Percentiles rank a stretch among this genome's conserved stretches.
Evolutionary conservation across 2,329 filamentous ascomycete genomes (phyloP).

Genomic region (Penicillium sp.): DNA sequence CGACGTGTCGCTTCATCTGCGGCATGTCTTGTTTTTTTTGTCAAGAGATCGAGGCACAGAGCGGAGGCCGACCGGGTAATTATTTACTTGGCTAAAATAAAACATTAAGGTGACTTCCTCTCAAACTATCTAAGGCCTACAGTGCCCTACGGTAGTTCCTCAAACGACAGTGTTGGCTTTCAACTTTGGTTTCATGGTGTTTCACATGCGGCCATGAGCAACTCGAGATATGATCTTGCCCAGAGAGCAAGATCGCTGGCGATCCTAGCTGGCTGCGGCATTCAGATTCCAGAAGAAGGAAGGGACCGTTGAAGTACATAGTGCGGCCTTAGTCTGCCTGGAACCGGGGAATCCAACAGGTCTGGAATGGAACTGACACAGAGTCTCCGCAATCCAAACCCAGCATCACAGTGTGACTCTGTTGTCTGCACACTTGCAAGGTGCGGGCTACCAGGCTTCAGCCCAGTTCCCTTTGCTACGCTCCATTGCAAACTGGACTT

Average conservation of each 20-base stretch:
- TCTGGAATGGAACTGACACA: conserved; percentile 5
- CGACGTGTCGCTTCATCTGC: conserved; percentile 21
- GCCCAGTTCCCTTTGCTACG: not conserved
- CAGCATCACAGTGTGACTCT: conserved; percentile 4
- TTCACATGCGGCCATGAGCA: not conserved
- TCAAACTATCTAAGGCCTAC: not conserved
- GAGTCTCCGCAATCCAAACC: conserved; percentile 9
- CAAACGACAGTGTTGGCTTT: not conserved
- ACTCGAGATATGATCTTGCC: not conserved
- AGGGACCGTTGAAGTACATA: not conserved
- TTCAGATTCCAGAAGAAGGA: not conserved
- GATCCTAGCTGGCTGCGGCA: not conserved
- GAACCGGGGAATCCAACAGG: not conserved
- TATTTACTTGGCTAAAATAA: not conserved
- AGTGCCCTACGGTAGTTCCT: not conserved
- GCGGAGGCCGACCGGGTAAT: not conserved
- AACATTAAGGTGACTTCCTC: not conserved
- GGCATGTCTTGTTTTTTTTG: conserved; percentile 1
- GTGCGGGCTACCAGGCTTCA: not conserved
- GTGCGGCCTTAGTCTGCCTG: not conserved
- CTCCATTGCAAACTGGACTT: not conserved
- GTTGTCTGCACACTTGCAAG: conserved; percentile 1
- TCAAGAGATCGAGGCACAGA: not conserved
- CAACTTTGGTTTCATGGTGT: not conserved
- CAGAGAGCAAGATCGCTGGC: not conserved